phyloP scores from a whole-genome alignment of 108 stramenopile genomes.

The Aurantiochytrium sp. region DNA sequence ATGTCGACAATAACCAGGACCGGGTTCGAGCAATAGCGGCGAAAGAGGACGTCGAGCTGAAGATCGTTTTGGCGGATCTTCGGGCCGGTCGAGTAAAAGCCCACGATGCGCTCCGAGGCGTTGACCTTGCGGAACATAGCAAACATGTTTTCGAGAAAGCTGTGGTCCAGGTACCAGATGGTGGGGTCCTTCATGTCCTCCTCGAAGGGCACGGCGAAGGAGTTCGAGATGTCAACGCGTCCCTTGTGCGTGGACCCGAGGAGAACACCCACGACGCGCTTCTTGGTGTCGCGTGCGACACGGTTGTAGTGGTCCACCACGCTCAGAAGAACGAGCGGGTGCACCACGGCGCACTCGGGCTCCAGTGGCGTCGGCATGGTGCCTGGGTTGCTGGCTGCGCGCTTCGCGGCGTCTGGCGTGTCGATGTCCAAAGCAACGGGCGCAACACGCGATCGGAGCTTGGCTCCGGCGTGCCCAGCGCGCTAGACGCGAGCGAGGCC shows the following conservation, averaged over 20 bases:
- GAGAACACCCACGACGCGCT: conserved; percentile 92
- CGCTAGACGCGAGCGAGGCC: too few relatives aligned
- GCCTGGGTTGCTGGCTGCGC: too few relatives aligned
- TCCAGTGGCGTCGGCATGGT: background rate
- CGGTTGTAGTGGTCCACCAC: conserved; percentile 97
- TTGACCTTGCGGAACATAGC: conserved; percentile 39
- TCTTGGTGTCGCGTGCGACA: conserved; percentile 84
- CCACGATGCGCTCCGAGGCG: conserved; percentile 82
- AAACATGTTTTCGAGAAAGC: conserved; percentile 76
- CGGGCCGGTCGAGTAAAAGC: conserved; percentile 84
- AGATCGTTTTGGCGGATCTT: conserved; percentile 80
- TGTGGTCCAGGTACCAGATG: conserved; percentile 94
- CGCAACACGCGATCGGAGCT: too few relatives aligned
- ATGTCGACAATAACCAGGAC: conserved; percentile 99
- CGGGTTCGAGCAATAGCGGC: conserved; percentile 67
- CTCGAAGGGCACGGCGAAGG: conserved; percentile 98
- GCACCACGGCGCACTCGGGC: conserved; percentile 51
- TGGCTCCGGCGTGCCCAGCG: too few relatives aligned
- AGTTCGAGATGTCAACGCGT: conserved; percentile 74
- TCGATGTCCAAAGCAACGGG: too few relatives aligned
- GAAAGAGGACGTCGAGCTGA: conserved; percentile 68
- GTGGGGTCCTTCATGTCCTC: conserved; percentile 70
- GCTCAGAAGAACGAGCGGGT: conserved; percentile 89
- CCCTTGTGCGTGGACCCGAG: conserved; percentile 58
- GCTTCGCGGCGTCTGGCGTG: too few relatives aligned